phyloP scores from a whole-genome alignment of 768 basidiomycete genomes.

The Hypholoma sublateritium region DNA sequence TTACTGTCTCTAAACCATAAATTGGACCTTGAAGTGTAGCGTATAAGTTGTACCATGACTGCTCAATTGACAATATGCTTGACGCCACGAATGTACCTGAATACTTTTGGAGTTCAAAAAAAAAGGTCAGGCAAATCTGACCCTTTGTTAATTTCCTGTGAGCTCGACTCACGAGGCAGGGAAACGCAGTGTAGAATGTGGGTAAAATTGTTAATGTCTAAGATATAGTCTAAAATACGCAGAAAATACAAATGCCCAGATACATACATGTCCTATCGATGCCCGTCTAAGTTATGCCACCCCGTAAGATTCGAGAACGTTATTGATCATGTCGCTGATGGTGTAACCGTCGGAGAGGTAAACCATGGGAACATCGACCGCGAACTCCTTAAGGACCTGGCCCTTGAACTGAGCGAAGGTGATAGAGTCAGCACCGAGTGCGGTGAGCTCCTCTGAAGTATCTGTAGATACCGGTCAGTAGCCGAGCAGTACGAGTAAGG shows the following conservation, averaged over 20 bases:
- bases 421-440: constrained; percentile 33
- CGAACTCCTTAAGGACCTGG: constrained; percentile 28
- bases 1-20: too few species aligned
- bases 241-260: neutral
- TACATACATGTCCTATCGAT: too few species aligned
- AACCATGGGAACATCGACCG: constrained; percentile 31
- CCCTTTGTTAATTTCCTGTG: neutral
- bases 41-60: too few species aligned
- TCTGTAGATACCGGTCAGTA: constrained; percentile 17
- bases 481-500: neutral
- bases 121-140: too few species aligned
- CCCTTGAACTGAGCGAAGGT: constrained; percentile 33
- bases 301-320: constrained; percentile 21
- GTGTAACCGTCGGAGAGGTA: constrained; percentile 31
- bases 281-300: neutral
- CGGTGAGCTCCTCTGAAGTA: constrained; percentile 24
- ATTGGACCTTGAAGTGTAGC: too few species aligned
- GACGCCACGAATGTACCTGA: neutral
- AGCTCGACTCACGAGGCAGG: neutral
- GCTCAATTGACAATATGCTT: too few species aligned
- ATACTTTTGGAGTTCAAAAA: neutral
- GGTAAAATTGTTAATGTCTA: neutral
- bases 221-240: neutral
- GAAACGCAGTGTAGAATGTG: neutral
- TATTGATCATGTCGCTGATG: constrained; percentile 29